Evolutionary conservation across 345 rosid genomes (phyloP).

Genomic region (Murraya koenigii): DNA sequence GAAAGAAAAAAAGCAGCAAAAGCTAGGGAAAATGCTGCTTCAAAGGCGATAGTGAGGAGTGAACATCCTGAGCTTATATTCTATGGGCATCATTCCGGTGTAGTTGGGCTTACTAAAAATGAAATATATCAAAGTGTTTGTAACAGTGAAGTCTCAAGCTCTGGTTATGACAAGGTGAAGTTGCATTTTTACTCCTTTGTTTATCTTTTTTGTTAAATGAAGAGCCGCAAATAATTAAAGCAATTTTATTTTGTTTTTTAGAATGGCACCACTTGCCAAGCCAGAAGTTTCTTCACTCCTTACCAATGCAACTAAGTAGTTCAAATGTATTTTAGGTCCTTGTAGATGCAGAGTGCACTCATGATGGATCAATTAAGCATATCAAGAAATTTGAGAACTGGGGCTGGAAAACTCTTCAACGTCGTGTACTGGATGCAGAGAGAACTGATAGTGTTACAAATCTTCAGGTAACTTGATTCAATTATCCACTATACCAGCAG

Average conservation of each 20-base stretch:
- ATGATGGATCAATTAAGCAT: conserved; percentile 90
- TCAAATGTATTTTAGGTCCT: conserved; percentile 59
- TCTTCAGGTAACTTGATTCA: conserved; percentile 60
- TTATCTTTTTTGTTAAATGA: background rate
- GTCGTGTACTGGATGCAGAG: conserved; percentile 79
- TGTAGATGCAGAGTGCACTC: conserved; percentile 99
- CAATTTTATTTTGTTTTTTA: background rate
- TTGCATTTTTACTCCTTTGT: background rate
- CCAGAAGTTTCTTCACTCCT: background rate
- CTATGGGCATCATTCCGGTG: conserved; percentile 74
- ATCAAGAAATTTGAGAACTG: conserved; percentile 91
- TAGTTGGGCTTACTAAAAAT: conserved; percentile 56
- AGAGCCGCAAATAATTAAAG: background rate
- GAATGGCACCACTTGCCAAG: background rate
- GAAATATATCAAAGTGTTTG: conserved; percentile 44
- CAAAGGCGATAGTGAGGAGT: conserved; percentile 24
- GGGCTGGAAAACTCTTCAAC: conserved; percentile 92
- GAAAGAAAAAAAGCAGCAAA: conserved; percentile 73
- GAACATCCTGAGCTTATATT: conserved; percentile 65
- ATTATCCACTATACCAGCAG: background rate
- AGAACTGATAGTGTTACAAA: conserved; percentile 67
- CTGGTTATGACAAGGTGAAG: conserved; percentile 82
- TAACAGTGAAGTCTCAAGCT: conserved; percentile 29
- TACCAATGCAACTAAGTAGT: conserved; percentile 7
- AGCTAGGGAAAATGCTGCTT: conserved; percentile 32